phyloP scores from a whole-genome alignment of 352 stramenopile genomes.

The Globisporangium canariense region DNA sequence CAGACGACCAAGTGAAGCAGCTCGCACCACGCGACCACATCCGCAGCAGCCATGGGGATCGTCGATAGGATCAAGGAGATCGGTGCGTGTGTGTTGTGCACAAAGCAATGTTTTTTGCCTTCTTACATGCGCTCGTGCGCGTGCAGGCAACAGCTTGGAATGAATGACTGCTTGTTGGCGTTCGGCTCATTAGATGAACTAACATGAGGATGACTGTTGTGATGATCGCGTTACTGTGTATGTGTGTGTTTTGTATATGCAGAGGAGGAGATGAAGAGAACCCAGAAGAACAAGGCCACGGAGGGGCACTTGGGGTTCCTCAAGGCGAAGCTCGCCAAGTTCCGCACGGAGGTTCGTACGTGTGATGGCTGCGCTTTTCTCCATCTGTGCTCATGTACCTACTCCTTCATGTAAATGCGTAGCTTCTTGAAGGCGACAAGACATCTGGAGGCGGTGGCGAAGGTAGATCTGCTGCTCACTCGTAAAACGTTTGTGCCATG shows the following conservation, averaged over 20 bases:
- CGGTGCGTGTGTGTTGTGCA: constrained; percentile 36
- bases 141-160: background rate
- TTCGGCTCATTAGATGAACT: background rate
- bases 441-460: constrained; percentile 66
- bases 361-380: background rate
- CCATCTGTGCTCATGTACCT: too few species aligned
- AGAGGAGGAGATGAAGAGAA: constrained; percentile 96
- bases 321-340: constrained; percentile 99
- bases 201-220: background rate
- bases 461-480: constrained; percentile 31
- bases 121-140: background rate
- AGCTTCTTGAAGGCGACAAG: constrained; percentile 82
- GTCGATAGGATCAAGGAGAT: constrained; percentile 94
- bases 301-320: constrained; percentile 90
- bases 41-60: constrained; percentile 81
- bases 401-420: too few species aligned
- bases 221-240: background rate
- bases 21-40: background rate
- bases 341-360: constrained; percentile 91
- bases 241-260: constrained; percentile 1
- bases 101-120: background rate
- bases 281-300: constrained; percentile 98
- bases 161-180: background rate
- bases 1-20: constrained; percentile 5
- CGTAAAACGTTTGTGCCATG: background rate